Percentiles rank a stretch among this genome's conserved stretches.
Evolutionary conservation across 208 protist genomes (phyloP).

Genomic region (Wallacemonas sp.): DNA sequence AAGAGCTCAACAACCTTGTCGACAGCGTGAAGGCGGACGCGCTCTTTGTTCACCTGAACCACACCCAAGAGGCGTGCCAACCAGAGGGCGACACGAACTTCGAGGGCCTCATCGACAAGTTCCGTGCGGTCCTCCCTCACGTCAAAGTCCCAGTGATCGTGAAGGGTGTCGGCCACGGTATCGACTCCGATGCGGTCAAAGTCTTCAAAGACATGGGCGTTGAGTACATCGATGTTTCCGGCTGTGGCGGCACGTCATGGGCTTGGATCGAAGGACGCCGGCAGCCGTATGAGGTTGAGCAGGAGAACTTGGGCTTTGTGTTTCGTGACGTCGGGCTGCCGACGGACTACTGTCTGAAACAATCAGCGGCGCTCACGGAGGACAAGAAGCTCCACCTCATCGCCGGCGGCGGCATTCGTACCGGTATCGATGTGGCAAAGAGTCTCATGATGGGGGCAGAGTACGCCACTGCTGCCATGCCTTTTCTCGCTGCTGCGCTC

Average conservation of each 20-base stretch:
- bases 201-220: conserved; percentile 72
- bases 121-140: conserved; percentile 66
- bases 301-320: conserved; percentile 85
- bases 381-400: conserved; percentile 73
- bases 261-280: conserved; percentile 91
- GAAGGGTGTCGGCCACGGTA: conserved; percentile 90
- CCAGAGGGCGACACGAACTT: conserved; percentile 93
- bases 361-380: conserved; percentile 50
- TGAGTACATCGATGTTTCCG: conserved; percentile 88
- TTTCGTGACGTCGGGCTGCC: conserved; percentile 87
- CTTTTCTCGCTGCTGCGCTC: conserved; percentile 84
- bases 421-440: conserved; percentile 88
- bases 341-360: conserved; percentile 77
- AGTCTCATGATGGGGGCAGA: conserved; percentile 83
- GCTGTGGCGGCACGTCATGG: conserved; percentile 91
- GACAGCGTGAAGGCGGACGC: conserved; percentile 82
- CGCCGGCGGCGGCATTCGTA: conserved; percentile 87
- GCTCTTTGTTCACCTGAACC: conserved; percentile 92
- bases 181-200: conserved; percentile 71
- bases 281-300: conserved; percentile 47
- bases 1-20: conserved; percentile 84
- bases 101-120: conserved; percentile 72
- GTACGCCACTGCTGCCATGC: conserved; percentile 81
- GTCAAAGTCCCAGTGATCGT: conserved; percentile 89
- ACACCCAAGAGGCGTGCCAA: conserved; percentile 89